Base-by-base conservation (phyloP, 2,329 filamentous ascomycete species). In the Xylariales sp. region DNA sequence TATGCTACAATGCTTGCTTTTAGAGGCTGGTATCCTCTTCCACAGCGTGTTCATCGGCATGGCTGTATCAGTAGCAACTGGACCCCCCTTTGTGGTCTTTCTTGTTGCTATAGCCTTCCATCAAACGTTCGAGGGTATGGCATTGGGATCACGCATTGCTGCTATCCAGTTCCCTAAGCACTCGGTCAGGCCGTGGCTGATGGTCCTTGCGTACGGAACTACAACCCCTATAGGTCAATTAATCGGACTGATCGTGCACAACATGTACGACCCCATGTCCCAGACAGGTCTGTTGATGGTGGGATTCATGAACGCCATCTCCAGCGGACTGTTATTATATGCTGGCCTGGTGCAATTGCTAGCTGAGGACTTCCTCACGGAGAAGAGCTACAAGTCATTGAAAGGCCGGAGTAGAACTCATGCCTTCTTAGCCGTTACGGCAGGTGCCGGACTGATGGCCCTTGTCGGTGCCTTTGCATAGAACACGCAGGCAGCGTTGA, bases 41-140 rank as follows among this genome's bases (percentile, higher is more conserved):
- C 87, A 93, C 66, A 86, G 81, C 55, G 73, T 93, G 40, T 93
- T 93, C 56, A 91, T 93, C 52, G 87, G 87, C 47, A 90, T 91
- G 85, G 86, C 87, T 4, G 73, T 93, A 21, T 88, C 84, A 1
- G 87, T 93, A 1, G 82, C 87, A 0, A 88, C 85, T 0, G 86
- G 86, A 0, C 83, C 86, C 0, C 80, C 84, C 1, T 93, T 93
- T 56, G 70, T 88, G 31, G 84, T 91, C 10, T 86, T 93, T 48
- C 70, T 93, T 0, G 72, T 90, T 21, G 87, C 87, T 37, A 89
- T 93, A 47, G 80, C 78, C 49, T 90, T 91, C 62, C 87, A 93
- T 56, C 86, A 95, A 65, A 88, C 86, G 1, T 95, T 95, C 50
- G 88, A 95, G 65, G 88, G 88, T 2, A 80, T 95, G 11, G 88